Base-by-base conservation (phyloP, 2,329 filamentous ascomycete species). In the Stachybotrys elegans region DNA sequence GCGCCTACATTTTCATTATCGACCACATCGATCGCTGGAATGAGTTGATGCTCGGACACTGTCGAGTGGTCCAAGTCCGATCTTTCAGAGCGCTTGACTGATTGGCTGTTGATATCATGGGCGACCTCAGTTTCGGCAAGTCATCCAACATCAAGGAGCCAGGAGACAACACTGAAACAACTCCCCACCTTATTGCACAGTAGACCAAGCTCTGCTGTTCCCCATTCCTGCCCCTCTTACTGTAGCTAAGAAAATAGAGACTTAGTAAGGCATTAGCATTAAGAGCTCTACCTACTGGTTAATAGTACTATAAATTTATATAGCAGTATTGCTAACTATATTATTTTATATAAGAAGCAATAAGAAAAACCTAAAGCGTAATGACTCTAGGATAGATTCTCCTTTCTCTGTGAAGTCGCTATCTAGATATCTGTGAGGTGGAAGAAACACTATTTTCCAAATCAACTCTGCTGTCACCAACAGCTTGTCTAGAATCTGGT, bases 91-190 rank as follows among this genome's bases (percentile, higher is more conserved):
- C 16, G 11, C 27, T 9, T 43, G 32, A 39, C 16, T 17, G 9
- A 1, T 21, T 46, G 2, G 11, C 23, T 6, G 40, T 46, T 22
- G 44, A 46, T 25, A 40, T 46, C n/a, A 46, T 43, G 19, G 44
- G 44, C 8, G 44, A 46, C 12, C 19, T 46, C 4, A 43, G 34
- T 19, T 43, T 46, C 11, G 44, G 44, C 4, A 29, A 14, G 13
- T 46, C 44, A 14, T 46, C 43, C 36, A 25, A 43, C 27, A 43
- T 34, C 12, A 46, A 43, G 36, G 44, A 46, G 27, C 40, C 40
- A 8, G 34, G 34, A 4, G n/a, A 25, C 9, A 46, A 43, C 23
- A 22, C 40, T 2, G 43, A 46, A 22, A 20, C 23, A 22, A 31
- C 35, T 16, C 44, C 44, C 5, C 5, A 43, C 13, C 19, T 12